These are phyloP conservation scores for Pseudogymnoascus sp. DNA, from an alignment of 2,329 filamentous ascomycete species.

Conservation along the genomic window DNA sequence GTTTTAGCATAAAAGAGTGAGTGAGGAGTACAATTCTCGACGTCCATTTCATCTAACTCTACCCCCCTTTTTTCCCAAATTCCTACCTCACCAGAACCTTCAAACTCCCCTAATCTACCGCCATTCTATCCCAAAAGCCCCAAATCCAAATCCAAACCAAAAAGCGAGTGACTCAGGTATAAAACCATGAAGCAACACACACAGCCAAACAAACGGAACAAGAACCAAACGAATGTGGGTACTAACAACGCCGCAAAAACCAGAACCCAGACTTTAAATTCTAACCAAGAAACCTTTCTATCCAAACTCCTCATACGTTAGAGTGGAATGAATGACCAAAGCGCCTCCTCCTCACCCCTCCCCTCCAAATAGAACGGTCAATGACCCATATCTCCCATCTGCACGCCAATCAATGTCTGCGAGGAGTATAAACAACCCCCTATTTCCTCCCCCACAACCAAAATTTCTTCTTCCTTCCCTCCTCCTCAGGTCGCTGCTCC, in stretches of 20 bases:
- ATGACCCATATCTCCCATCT: too few relatives aligned
- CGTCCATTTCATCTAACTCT: neutral
- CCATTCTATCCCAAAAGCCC: neutral
- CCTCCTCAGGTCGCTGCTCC: neutral
- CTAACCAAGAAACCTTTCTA: neutral
- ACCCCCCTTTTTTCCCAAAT: neutral
- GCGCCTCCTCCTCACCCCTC: neutral
- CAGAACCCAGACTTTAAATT: neutral
- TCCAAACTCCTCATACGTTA: neutral
- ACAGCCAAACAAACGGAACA: neutral
- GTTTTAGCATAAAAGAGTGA: neutral
- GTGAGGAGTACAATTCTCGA: neutral
- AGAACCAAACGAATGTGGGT: neutral
- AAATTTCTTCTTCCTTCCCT: neutral
- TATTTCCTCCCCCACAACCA: neutral
- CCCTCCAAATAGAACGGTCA: neutral
- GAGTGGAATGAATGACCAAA: neutral
- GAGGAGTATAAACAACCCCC: neutral
- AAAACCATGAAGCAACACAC: neutral
- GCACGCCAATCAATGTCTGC: neutral
- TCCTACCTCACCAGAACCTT: neutral
- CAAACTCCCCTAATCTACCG: neutral
- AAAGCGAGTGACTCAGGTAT: constrained; percentile 2
- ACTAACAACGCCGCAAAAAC: neutral
- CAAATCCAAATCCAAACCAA: too few relatives aligned